Base-by-base conservation (phyloP, 208 protist species). In the Vickermania spadyakhi region DNA sequence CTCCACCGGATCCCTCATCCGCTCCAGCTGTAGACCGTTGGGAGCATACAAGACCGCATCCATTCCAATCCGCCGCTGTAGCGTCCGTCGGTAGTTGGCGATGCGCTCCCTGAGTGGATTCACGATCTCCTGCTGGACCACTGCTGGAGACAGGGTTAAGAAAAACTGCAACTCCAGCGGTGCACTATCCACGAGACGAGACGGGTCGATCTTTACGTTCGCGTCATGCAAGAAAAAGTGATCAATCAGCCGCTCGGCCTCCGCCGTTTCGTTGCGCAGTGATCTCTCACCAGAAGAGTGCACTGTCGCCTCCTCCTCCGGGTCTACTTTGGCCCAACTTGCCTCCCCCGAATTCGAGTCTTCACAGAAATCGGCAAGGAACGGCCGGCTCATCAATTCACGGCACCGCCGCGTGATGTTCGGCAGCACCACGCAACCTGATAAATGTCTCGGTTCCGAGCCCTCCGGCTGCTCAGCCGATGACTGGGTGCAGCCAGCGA, bases 191-290 rank as follows among this genome's bases (percentile, higher is more conserved):
- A 67, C 56, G 45, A 78, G 72, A 41, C 76, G 76, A 2, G 60
- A 51, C 1, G 76, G 76, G 62, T 82, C 76, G 4, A 82, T 64
- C 23, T 56, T 61, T 49, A 78, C 64, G 26, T 31, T 36, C 28
- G 29, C 28, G 58, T 83, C 76, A 31, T 74, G 67, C 31, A 78
- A 68, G 50, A 83, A 83, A 52, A 83, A 83, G 45, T 69, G 74
- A 29, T 68, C 66, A 31, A 62, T 54, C 21, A 28, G 28, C 2
- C 4, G 1, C 5, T 52, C 23, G 5, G 57, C 13, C 36, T 30
- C 3, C 36, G 5, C 14, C 21, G 27, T 31, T 2, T 53, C 21
- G 25, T n/a, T 53, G 1, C 1, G 2, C 4, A n/a, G n/a, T n/a
- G n/a, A n/a, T n/a, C n/a, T n/a, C n/a, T n/a, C n/a, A n/a, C n/a